These are phyloP conservation scores for Beauveria pseudobassiana DNA, from an alignment of 2,329 filamentous ascomycete genomes.

Conservation along the genomic window DNA sequence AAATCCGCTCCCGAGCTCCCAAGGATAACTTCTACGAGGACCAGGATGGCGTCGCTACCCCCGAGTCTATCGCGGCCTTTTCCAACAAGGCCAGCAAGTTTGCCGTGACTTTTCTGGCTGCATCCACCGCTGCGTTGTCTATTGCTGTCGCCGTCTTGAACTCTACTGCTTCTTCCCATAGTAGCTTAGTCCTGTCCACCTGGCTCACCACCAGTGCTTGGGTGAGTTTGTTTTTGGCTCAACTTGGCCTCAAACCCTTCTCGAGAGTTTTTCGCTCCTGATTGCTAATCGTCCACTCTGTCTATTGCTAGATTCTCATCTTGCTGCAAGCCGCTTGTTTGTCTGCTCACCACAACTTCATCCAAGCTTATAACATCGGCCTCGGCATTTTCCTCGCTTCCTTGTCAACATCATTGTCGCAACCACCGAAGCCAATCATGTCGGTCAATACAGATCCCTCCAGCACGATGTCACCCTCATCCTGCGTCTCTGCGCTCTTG, in stretches of 20 bases:
- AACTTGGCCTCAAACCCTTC: not conserved
- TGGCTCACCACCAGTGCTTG: constrained; percentile 56
- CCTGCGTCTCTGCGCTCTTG: constrained; percentile 39
- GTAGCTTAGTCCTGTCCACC: constrained; percentile 41
- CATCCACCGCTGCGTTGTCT: constrained; percentile 47
- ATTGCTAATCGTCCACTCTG: not conserved
- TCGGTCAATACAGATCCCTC: constrained; percentile 23
- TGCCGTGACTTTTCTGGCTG: constrained; percentile 45
- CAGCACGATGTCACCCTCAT: constrained; percentile 35
- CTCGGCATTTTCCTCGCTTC: constrained; percentile 43
- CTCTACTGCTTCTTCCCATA: constrained; percentile 28
- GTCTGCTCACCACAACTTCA: constrained; percentile 40
- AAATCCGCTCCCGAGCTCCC: constrained; percentile 27
- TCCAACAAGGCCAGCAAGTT: constrained; percentile 52
- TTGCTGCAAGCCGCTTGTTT: constrained; percentile 44
- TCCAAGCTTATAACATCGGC: constrained; percentile 46
- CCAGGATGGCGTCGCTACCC: constrained; percentile 59
- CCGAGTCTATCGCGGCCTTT: constrained; percentile 54
- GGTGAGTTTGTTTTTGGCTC: constrained; percentile 41
- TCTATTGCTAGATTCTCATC: constrained; percentile 36
- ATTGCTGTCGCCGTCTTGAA: constrained; percentile 48
- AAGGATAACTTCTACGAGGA: constrained; percentile 55
- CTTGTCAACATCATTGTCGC: constrained; percentile 36
- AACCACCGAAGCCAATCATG: constrained; percentile 36
- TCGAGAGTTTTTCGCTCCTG: not conserved